phyloP scores from a whole-genome alignment of 2,329 filamentous ascomycete genomes.

The Botryosphaeria agaves region DNA sequence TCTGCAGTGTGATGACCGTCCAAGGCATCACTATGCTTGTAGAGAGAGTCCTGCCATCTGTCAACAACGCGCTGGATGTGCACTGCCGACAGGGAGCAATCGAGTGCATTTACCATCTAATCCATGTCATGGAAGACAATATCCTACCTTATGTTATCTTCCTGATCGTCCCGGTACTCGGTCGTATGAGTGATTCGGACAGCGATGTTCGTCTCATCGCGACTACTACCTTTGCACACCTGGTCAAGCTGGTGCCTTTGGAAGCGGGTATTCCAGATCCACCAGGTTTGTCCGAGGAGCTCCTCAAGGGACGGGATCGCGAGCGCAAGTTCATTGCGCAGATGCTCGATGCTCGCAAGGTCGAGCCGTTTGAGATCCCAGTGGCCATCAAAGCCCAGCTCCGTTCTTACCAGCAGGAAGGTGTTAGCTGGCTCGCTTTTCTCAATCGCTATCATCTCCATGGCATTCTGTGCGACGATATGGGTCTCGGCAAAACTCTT shows the following conservation, averaged over 20 bases:
- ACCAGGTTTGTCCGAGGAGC: slow-evolving; percentile 72
- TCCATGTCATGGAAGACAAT: slow-evolving; percentile 92
- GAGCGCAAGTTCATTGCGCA: slow-evolving; percentile 95
- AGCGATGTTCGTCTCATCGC: slow-evolving; percentile 88
- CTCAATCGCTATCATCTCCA: slow-evolving; percentile 96
- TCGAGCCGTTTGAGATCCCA: slow-evolving; percentile 83
- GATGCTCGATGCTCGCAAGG: slow-evolving; percentile 90
- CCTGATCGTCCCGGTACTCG: slow-evolving; percentile 89
- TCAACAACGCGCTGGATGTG: slow-evolving; percentile 78
- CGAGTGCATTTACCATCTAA: slow-evolving; percentile 90
- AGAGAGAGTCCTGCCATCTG: slow-evolving; percentile 78
- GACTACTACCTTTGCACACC: slow-evolving; percentile 89
- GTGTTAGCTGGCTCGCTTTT: slow-evolving; percentile 97
- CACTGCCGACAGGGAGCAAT: slow-evolving; percentile 84
- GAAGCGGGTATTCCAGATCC: slow-evolving; percentile 96
- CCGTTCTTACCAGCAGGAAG: slow-evolving; percentile 93
- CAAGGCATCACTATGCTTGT: slow-evolving; percentile 93
- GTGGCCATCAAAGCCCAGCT: slow-evolving; percentile 95
- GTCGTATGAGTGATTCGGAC: slow-evolving; percentile 96
- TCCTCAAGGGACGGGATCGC: slow-evolving; percentile 78
- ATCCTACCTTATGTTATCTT: slow-evolving; percentile 98
- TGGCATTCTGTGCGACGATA: slow-evolving; percentile 95
- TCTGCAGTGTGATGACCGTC: slow-evolving; percentile 91
- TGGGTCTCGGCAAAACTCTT: slow-evolving; percentile 95
- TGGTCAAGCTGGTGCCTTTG: slow-evolving; percentile 91